A percentile compares a stretch with the other conserved stretches of the same genome.
Conservation (phyloP, 441 rosid genomes). For the Brassica hybrid region DNA sequence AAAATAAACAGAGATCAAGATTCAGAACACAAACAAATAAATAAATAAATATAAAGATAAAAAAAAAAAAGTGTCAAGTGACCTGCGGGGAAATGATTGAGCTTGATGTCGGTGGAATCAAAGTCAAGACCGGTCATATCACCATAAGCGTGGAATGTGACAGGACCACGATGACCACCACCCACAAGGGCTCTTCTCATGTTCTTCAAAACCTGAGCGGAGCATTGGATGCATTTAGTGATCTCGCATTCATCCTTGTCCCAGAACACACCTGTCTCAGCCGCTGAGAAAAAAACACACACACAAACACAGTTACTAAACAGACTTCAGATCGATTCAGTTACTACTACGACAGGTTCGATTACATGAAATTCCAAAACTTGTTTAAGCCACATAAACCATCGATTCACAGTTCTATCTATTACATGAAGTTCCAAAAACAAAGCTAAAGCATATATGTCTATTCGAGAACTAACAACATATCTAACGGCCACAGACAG, state of each 20-base stretch:
- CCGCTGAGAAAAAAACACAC: background rate
- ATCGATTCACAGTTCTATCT: background rate
- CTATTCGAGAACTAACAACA: background rate
- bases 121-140: background rate
- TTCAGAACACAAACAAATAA: too few relatives aligned
- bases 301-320: background rate
- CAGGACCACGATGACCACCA: background rate
- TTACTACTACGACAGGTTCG: too few relatives aligned
- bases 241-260: background rate
- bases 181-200: background rate
- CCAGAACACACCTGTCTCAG: background rate
- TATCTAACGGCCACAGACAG: background rate
- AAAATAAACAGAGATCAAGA: too few relatives aligned
- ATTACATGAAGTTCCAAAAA: background rate
- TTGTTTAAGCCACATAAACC: background rate
- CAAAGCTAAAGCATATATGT: background rate
- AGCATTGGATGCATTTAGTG: background rate
- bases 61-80: too few relatives aligned
- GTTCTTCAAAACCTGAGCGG: background rate
- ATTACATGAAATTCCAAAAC: background rate
- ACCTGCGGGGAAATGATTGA: background rate
- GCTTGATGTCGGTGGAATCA: background rate
- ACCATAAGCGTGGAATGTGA: background rate
- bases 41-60: too few relatives aligned
- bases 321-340: too few relatives aligned